Evolutionary conservation across 768 basidiomycete genomes (phyloP), one percentile per base, ranked within the genome.

Genomic region (Boletus subcaerulescens): DNA sequence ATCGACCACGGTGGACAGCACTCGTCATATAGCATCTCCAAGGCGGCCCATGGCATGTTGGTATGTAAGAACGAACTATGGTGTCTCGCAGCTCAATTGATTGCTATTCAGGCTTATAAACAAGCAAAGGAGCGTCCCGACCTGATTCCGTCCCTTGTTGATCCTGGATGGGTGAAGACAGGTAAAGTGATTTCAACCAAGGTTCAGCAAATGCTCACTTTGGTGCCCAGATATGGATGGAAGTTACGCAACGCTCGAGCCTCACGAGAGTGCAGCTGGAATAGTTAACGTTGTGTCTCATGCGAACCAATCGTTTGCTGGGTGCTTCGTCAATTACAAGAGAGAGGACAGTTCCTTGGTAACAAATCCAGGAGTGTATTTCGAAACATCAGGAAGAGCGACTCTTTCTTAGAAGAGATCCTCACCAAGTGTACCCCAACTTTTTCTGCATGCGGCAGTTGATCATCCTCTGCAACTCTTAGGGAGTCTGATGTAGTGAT

Each of bases 1-100:
- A 53, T 64, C 22, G 65, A 69, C 45, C 55, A 45, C 29, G 73
- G 73, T 0, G 57, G 50, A 1, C 61, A 63, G 44, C 58, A 59
- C 50, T 55, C 67, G 26, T 26, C 26, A 24, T 77, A 76, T 57
- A 68, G 65, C 18, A 69, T 75, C 55, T 71, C 65, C 42, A 76
- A 76, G 64, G 65, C 68, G 12, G 74, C 71, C 14, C 56, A 76
- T 45, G 75, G 75, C 50, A 77, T 76, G 75, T 64, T 76, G 40
- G 74, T 76, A 49, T 24, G 24, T 24, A 6, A 24, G 24, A 24
- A 24, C 24, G 24, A 24, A 5, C 24, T 24, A 24, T 24, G 24
- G 24, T 24, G 24, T 24, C 24, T 24, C 24, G 24, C 24, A 6
- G 24, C 24, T 6, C 5, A 24, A 24, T 24, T 24, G 5, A 5